Evolutionary conservation across 176 grass and related monocot genomes (phyloP).

Genomic region (Urochloa ruziziensis): DNA sequence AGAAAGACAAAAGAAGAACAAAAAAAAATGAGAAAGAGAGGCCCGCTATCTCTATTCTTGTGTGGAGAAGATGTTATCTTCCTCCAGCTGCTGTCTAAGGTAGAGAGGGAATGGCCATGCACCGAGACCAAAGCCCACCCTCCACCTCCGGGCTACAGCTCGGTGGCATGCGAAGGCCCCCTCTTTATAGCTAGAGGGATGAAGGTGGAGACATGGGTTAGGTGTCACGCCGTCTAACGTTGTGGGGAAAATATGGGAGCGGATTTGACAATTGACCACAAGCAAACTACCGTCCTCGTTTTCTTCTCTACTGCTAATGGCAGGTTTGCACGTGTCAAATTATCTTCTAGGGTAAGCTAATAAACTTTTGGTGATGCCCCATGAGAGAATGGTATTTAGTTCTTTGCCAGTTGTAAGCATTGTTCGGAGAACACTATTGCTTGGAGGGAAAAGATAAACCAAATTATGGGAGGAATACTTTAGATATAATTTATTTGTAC

Average conservation of each 20-base stretch:
- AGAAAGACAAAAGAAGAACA: neutral
- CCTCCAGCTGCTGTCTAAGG: neutral
- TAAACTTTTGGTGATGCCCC: constrained; percentile 17
- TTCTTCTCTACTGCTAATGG: constrained; percentile 20
- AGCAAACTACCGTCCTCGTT: constrained; percentile 3
- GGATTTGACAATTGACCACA: constrained; percentile 33
- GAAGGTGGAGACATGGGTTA: constrained; percentile 7
- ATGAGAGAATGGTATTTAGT: constrained; percentile 16
- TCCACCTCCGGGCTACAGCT: constrained; percentile 40
- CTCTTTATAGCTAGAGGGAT: constrained; percentile 40
- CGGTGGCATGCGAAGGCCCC: neutral
- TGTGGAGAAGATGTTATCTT: constrained; percentile 38
- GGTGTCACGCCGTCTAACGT: neutral
- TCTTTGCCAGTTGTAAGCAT: constrained; percentile 22
- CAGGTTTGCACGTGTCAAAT: constrained; percentile 30
- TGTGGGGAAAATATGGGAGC: neutral
- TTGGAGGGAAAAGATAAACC: no score
- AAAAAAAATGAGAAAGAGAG: constrained; percentile 26
- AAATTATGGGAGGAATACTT: no score
- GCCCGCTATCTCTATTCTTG: constrained; percentile 18
- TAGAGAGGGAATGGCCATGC: constrained; percentile 31
- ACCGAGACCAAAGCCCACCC: constrained; percentile 38
- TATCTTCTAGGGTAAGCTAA: neutral
- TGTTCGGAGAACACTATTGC: constrained; percentile 4
- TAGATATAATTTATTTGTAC: neutral